Percentiles rank a stretch among this genome's conserved stretches.
These are phyloP conservation scores for Chenopodium suecicum DNA, from an alignment of 148 eudicot species.

Conservation along the genomic window DNA sequence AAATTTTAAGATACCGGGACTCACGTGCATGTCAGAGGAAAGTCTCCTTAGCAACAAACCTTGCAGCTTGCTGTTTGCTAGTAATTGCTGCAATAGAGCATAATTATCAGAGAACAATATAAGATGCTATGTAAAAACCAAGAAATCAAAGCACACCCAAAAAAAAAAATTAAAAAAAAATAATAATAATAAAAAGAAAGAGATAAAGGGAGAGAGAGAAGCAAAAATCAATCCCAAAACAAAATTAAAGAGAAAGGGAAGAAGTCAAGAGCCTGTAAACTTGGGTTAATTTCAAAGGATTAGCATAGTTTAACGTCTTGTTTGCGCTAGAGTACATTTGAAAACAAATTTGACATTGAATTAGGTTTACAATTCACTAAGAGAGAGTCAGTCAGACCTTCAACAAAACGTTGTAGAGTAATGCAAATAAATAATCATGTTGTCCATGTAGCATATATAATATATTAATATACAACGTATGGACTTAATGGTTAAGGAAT, in stretches of 20 bases:
- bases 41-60: slow-evolving; percentile 55
- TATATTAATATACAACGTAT: not conserved
- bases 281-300: not conserved
- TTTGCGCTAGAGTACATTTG: no score
- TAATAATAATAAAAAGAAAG: no score
- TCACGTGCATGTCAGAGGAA: slow-evolving; percentile 60
- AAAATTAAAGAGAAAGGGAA: not conserved
- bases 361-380: not conserved
- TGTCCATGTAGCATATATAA: not conserved
- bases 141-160: not conserved
- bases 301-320: not conserved
- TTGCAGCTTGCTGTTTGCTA: slow-evolving; percentile 54
- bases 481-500: not conserved
- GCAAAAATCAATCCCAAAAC: not conserved
- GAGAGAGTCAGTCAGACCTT: not conserved
- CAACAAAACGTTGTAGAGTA: not conserved
- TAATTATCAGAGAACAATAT: slow-evolving; percentile 12
- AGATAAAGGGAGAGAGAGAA: no score
- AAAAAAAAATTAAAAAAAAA: no score
- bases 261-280: not conserved
- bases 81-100: slow-evolving; percentile 50
- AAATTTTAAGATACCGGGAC: slow-evolving; percentile 14
- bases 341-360: not conserved
- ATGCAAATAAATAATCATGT: not conserved
- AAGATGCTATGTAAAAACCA: not conserved